These are phyloP conservation scores for Cylindrodendrum hubeiense DNA, from an alignment of 2,329 filamentous ascomycete genomes.

Conservation along the genomic window DNA sequence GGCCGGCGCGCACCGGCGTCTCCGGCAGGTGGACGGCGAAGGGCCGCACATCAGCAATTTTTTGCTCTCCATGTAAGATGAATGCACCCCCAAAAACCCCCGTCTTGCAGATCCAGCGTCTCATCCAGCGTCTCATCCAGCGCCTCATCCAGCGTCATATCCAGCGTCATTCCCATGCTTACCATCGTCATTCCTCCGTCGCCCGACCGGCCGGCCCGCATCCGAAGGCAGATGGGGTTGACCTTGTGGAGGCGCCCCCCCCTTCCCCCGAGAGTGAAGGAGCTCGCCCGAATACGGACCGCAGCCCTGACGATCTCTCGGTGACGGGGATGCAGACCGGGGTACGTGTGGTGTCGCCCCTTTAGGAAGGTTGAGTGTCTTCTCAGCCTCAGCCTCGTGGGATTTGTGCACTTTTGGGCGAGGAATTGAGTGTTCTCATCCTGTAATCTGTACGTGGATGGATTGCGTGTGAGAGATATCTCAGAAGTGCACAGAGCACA, in stretches of 20 bases:
- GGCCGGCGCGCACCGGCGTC: constrained; percentile 15
- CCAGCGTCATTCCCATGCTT: too few species aligned
- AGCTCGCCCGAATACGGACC: background rate
- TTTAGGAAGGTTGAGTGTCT: background rate
- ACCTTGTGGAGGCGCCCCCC: too few species aligned
- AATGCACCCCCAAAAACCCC: background rate
- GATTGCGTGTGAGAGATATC: background rate
- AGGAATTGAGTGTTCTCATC: background rate
- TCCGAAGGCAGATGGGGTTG: too few species aligned
- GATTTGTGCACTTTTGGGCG: background rate
- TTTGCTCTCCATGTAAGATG: background rate
- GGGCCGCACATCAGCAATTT: background rate
- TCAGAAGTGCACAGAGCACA: background rate
- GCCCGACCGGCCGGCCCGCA: too few species aligned
- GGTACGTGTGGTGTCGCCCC: background rate
- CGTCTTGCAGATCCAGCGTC: background rate
- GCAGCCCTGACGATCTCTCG: background rate
- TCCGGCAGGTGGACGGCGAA: constrained; percentile 15
- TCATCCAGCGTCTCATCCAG: too few species aligned
- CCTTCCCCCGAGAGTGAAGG: too few species aligned
- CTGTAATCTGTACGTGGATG: background rate
- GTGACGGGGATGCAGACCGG: background rate
- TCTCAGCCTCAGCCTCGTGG: background rate
- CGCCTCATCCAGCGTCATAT: too few species aligned
- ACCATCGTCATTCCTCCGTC: too few species aligned